Percentiles rank a stretch among this genome's conserved stretches.
Evolutionary conservation across 257 asterid species (phyloP).

Genomic region (Jacaranda copaia): DNA sequence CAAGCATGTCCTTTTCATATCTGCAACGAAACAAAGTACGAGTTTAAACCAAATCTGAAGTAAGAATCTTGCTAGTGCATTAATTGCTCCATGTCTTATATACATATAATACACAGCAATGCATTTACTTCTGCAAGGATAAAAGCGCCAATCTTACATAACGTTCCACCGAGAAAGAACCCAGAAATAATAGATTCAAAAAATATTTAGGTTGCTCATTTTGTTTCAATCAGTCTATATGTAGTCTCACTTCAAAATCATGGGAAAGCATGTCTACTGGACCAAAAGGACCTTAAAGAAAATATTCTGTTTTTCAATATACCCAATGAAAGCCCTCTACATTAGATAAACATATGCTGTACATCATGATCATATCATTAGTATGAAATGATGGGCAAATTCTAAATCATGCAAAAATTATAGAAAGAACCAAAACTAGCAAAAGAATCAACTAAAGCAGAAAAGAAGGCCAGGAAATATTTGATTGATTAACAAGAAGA

Average conservation of each 20-base stretch:
- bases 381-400: no score
- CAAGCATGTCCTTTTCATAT: conserved; percentile 98
- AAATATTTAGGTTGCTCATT: background rate
- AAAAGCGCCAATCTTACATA: background rate
- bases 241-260: background rate
- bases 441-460: background rate
- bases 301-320: background rate
- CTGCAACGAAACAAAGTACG: conserved; percentile 56
- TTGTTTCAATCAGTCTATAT: background rate
- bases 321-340: no score
- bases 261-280: background rate
- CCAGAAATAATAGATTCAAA: background rate
- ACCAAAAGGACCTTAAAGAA: background rate
- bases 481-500: conserved; percentile 13
- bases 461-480: background rate
- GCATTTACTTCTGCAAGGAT: background rate
- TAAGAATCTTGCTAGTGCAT: background rate
- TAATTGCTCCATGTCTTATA: background rate
- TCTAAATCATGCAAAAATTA: no score
- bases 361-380: background rate
- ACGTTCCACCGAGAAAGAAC: background rate
- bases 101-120: background rate
- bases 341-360: no score
- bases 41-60: background rate
- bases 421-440: background rate